These are phyloP conservation scores for Diplodia mutila DNA, from an alignment of 2,329 filamentous ascomycete species.

Conservation along the genomic window DNA sequence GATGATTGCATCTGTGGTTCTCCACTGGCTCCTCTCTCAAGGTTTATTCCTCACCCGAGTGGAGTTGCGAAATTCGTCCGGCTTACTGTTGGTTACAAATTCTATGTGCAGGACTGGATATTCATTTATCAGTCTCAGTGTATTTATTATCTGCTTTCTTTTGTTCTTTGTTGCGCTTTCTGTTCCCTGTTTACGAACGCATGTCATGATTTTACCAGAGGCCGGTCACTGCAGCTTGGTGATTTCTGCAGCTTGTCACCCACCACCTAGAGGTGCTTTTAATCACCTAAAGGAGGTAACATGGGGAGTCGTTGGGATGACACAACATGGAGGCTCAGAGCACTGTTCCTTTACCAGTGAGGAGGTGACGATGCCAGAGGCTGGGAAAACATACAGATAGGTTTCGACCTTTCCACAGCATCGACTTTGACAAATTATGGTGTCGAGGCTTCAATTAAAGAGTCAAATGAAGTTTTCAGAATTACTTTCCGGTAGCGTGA, in stretches of 20 bases:
- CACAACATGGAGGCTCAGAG: neutral
- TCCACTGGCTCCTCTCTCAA: neutral
- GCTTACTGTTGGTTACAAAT: neutral
- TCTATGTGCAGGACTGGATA: neutral
- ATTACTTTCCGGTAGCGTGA: too few species aligned
- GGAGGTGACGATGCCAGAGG: neutral
- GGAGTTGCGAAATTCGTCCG: neutral
- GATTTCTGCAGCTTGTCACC: neutral
- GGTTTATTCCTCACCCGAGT: neutral
- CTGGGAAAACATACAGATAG: neutral
- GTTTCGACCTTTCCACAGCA: neutral
- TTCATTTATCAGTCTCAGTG: neutral
- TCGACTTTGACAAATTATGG: too few species aligned
- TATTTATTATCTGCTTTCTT: neutral
- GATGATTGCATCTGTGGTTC: rapidly evolving
- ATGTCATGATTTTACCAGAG: neutral
- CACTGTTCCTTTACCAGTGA: neutral
- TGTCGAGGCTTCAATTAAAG: too few species aligned
- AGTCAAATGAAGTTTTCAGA: too few species aligned
- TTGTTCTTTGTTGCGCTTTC: neutral
- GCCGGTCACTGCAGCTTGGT: neutral
- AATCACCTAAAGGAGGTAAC: neutral
- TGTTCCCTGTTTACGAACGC: neutral
- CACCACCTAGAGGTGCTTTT: neutral
- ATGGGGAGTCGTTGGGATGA: neutral